phyloP scores from a whole-genome alignment of 2,329 filamentous ascomycete species.

The Penicillium sp. region DNA sequence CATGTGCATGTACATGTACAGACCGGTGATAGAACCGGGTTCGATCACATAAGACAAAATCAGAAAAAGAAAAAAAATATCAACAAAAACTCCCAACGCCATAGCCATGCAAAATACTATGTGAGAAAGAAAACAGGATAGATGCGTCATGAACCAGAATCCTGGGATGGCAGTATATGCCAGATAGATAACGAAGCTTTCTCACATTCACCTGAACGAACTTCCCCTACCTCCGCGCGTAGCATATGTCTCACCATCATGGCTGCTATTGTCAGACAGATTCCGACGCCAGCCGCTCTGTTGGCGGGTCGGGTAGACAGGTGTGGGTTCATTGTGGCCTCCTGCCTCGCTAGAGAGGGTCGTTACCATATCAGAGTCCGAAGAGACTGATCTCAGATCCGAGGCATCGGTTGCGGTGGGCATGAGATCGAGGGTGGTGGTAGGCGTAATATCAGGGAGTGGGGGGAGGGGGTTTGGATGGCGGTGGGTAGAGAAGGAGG shows the following conservation, averaged over 20 bases:
- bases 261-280: conserved; percentile 19
- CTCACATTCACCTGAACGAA: conserved; percentile 1
- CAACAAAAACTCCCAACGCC: background rate
- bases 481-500: conserved; percentile 28
- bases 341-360: conserved; percentile 26
- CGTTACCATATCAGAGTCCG: conserved; percentile 23
- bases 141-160: background rate
- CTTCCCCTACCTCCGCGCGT: background rate
- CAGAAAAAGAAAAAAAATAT: background rate
- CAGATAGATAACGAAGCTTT: background rate
- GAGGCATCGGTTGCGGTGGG: background rate
- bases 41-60: background rate
- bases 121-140: background rate
- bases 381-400: conserved; percentile 19
- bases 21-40: background rate
- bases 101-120: conserved; percentile 1
- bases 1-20: conserved; percentile 4
- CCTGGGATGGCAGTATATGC: background rate
- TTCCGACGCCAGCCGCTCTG: conserved; percentile 35
- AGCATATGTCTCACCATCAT: conserved; percentile 9
- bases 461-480: conserved; percentile 35
- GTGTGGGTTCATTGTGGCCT: conserved; percentile 9
- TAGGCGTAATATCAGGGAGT: conserved; percentile 31
- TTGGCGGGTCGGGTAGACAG: conserved; percentile 9
- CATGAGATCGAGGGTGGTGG: conserved; percentile 6